Evolutionary conservation across 2,329 filamentous ascomycete genomes (phyloP), one percentile per base, ranked within the genome.

Genomic region (Phyllosticta citribraziliensis): DNA sequence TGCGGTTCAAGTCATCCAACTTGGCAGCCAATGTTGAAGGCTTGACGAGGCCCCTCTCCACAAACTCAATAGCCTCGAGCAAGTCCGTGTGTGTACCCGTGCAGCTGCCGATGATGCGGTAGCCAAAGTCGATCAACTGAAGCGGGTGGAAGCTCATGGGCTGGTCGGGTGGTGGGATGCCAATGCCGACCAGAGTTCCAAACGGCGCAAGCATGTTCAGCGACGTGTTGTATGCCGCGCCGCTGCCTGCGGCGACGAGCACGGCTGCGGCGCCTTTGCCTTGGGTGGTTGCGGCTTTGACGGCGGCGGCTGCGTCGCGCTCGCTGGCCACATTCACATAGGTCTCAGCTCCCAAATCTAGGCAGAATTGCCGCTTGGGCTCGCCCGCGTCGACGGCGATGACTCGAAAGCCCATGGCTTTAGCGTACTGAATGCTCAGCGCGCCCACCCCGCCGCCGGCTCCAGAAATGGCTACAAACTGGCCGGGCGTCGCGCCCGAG

Each of bases 361-460:
- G 59, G 14, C 76, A 75, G 0, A 83, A 68, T 73, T 2, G 81
- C 80, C 0, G 76, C 9, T 67, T 63, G 62, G 74, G 72, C 5
- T 72, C 73, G 17, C 72, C 72, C 9, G 67, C 78, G 63, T 84
- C 82, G 24, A 84, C 75, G 14, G 82, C 82, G 55, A 84, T 80
- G 2, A 81, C 76, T 3, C 81, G 74, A 70, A 83, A 77, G 0
- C 82, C 67, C 73, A 75, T 75, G 8, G 72, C 73, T 64, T 73
- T 74, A 19, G 73, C 73, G 3, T 75, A 66, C 63, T 75, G 82
- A 1, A 85, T 77, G 6, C 82, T 82, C 65, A 84, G 81, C 63
- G 83, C 80, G 3, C 82, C 82, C 3, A 84, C 82, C 47, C 80
- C 80, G 12, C 82, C 78, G 25, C 77, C 82, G 0, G 79, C 80